Evolutionary conservation across 2,329 filamentous ascomycete genomes (phyloP).

Genomic region (Zopfia rhizophila): DNA sequence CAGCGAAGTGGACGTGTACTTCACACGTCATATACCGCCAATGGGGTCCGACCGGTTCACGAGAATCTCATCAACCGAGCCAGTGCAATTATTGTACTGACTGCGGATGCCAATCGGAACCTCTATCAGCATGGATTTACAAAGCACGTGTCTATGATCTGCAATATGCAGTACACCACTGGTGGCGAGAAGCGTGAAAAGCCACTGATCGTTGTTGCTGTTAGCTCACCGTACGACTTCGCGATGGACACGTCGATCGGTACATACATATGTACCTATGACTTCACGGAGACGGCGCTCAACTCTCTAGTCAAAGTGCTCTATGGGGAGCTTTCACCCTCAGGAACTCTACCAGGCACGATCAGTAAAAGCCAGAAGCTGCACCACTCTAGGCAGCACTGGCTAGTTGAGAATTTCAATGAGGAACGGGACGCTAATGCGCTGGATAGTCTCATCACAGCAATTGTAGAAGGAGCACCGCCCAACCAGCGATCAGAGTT

Average conservation of each 20-base stretch:
- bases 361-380: conserved; percentile 88
- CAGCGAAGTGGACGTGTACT: conserved; percentile 86
- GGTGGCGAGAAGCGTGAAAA: conserved; percentile 79
- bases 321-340: conserved; percentile 75
- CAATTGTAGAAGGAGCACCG: conserved; percentile 72
- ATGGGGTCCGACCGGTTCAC: conserved; percentile 90
- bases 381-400: conserved; percentile 89
- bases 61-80: conserved; percentile 92
- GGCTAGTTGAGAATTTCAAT: conserved; percentile 92
- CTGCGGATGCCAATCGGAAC: conserved; percentile 93
- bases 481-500: conserved; percentile 76
- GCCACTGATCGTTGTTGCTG: conserved; percentile 87
- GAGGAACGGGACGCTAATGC: conserved; percentile 78
- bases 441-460: conserved; percentile 78
- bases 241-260: conserved; percentile 90
- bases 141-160: conserved; percentile 96
- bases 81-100: conserved; percentile 88
- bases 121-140: conserved; percentile 94
- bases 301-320: conserved; percentile 84
- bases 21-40: conserved; percentile 94
- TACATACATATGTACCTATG: conserved; percentile 94
- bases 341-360: conserved; percentile 72
- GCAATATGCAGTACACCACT: conserved; percentile 78
- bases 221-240: conserved; percentile 97
- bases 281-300: conserved; percentile 93